A percentile compares a stretch with the other conserved stretches of the same genome.
Conservation (phyloP, 2,329 filamentous ascomycete genomes). For the Grosmannia clavigera region DNA sequence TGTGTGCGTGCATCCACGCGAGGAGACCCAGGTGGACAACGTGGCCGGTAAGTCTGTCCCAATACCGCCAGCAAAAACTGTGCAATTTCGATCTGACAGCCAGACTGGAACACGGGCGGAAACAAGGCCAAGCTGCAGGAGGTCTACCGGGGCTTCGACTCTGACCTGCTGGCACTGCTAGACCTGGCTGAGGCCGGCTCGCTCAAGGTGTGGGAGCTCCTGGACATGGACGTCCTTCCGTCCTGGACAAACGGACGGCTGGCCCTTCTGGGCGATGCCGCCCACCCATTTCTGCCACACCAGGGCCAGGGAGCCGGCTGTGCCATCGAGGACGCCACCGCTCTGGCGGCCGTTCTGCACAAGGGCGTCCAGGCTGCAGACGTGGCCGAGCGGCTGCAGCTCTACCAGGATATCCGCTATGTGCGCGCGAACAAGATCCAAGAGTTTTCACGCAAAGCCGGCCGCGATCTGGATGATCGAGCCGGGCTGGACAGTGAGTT, state of each 20-base stretch:
- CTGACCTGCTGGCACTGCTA: conserved; percentile 25
- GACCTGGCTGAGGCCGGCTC: conserved; percentile 28
- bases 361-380: conserved; percentile 28
- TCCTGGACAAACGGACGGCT: conserved; percentile 41
- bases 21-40: conserved; percentile 21
- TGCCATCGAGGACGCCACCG: conserved; percentile 55
- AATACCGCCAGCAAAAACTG: neutral
- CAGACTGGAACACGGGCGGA: conserved; percentile 27
- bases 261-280: conserved; percentile 52
- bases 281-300: conserved; percentile 53
- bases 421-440: conserved; percentile 27
- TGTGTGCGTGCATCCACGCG: conserved; percentile 37
- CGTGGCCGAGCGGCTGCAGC: conserved; percentile 39
- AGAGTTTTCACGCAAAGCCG: conserved; percentile 33
- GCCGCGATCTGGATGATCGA: conserved; percentile 29
- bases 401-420: conserved; percentile 47
- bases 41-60: conserved; percentile 18
- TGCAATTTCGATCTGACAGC: conserved; percentile 6
- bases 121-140: conserved; percentile 25
- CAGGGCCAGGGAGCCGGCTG: conserved; percentile 50
- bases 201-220: conserved; percentile 44
- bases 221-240: conserved; percentile 46
- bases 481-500: conserved; percentile 27
- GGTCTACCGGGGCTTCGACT: conserved; percentile 29
- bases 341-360: conserved; percentile 43